These are phyloP conservation scores for Xylariaceae sp. DNA, from an alignment of 2,329 filamentous ascomycete genomes.

Conservation along the genomic window DNA sequence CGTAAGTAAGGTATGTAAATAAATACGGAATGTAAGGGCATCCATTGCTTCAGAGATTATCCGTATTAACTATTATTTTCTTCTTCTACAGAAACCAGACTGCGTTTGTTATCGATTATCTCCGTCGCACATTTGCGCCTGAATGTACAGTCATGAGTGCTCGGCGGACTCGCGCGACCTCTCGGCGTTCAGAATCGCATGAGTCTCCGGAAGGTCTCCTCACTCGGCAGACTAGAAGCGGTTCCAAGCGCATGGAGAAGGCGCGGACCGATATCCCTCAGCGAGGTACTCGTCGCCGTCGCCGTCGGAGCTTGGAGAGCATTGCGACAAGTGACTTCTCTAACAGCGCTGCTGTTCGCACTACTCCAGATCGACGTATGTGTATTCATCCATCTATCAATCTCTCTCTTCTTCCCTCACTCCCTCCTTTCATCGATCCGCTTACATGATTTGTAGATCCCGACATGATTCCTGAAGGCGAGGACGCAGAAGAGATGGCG, in stretches of 20 bases:
- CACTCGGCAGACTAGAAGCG: slow-evolving; percentile 22
- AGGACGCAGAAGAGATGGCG: background rate
- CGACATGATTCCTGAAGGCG: background rate
- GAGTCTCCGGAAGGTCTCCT: slow-evolving; percentile 12
- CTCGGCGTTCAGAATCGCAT: slow-evolving; percentile 12
- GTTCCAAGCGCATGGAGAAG: slow-evolving; percentile 16
- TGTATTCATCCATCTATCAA: background rate
- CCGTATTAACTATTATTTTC: too few relatives aligned
- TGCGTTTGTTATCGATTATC: too few relatives aligned
- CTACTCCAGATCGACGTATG: slow-evolving; percentile 12
- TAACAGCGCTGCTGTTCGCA: slow-evolving; percentile 11
- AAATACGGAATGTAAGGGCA: too few relatives aligned
- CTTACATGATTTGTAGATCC: slow-evolving; percentile 12
- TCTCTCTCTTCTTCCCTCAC: background rate
- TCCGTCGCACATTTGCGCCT: background rate
- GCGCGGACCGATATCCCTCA: slow-evolving; percentile 15
- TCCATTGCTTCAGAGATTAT: too few relatives aligned
- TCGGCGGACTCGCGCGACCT: slow-evolving; percentile 7
- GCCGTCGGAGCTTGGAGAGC: slow-evolving; percentile 21
- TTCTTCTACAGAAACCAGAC: too few relatives aligned
- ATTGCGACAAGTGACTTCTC: slow-evolving; percentile 19
- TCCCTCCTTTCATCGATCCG: background rate
- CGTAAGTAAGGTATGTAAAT: too few relatives aligned
- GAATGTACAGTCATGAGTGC: slow-evolving; percentile 19
- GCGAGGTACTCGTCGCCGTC: slow-evolving; percentile 21